Evolutionary conservation across 768 basidiomycete genomes (phyloP).

Genomic region (Chlorophyllum brunneum): DNA sequence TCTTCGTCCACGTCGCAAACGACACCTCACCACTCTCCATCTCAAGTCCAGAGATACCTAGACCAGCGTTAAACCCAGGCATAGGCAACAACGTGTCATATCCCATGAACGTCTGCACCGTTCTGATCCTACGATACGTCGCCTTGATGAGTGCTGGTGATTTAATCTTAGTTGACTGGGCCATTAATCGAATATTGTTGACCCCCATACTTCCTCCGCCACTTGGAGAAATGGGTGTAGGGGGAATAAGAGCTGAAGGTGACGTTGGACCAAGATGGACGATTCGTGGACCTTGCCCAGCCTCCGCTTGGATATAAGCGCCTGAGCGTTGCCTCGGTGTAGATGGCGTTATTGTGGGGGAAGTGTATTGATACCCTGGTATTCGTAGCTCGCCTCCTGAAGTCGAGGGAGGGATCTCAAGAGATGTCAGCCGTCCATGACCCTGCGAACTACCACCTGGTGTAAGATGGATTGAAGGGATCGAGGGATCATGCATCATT

Average conservation of each 20-base stretch:
- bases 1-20: constrained; percentile 48
- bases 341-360: constrained; percentile 20
- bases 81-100: constrained; percentile 55
- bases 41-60: constrained; percentile 20
- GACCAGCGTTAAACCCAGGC: constrained; percentile 19
- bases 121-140: constrained; percentile 59
- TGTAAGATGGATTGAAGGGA: constrained; percentile 27
- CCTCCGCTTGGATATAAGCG: constrained; percentile 4
- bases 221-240: constrained; percentile 25
- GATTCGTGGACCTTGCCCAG: constrained; percentile 37
- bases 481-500: constrained; percentile 20
- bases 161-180: constrained; percentile 42
- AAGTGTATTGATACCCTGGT: constrained; percentile 29
- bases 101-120: constrained; percentile 61
- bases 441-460: constrained; percentile 20
- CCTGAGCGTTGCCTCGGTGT: constrained; percentile 19
- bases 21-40: constrained; percentile 32
- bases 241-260: constrained; percentile 29
- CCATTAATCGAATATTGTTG: constrained; percentile 15
- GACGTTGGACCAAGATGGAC: constrained; percentile 58
- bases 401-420: constrained; percentile 5
- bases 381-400: constrained; percentile 10
- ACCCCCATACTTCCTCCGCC: constrained; percentile 15
- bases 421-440: not conserved
- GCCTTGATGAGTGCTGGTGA: constrained; percentile 48